Percentiles rank a stretch among this genome's conserved stretches.
phyloP scores from a whole-genome alignment of 108 stramenopile genomes.

The Discostella pseudostelligera region DNA sequence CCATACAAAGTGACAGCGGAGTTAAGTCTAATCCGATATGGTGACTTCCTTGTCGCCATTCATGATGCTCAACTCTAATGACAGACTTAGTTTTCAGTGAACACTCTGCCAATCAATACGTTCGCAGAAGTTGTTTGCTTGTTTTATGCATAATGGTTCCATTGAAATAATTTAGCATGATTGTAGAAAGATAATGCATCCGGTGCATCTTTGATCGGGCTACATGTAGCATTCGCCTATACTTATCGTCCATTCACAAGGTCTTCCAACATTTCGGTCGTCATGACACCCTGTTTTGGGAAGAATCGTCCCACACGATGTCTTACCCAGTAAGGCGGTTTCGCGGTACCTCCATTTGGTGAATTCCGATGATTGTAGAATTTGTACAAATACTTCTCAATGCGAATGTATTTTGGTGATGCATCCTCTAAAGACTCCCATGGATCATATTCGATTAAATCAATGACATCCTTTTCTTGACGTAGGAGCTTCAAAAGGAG shows the following conservation, averaged over 20 bases:
- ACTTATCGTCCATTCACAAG: slow-evolving; percentile 4
- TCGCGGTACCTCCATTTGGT: background rate
- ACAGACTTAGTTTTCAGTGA: too few relatives aligned
- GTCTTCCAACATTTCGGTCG: slow-evolving; percentile 39
- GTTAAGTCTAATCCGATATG: too few relatives aligned
- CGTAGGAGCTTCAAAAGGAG: slow-evolving; percentile 53
- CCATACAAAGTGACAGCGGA: too few relatives aligned
- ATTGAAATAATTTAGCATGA: background rate
- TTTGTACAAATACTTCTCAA: slow-evolving; percentile 59
- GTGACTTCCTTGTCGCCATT: too few relatives aligned
- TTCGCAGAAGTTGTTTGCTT: too few relatives aligned
- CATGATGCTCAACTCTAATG: too few relatives aligned
- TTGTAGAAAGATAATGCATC: too few relatives aligned
- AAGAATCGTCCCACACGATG: slow-evolving; percentile 49
- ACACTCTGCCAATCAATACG: too few relatives aligned
- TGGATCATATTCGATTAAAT: slow-evolving; percentile 55
- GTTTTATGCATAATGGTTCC: too few relatives aligned
- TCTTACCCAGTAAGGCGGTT: slow-evolving; percentile 56
- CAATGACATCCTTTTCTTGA: slow-evolving; percentile 52
- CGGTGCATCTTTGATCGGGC: too few relatives aligned
- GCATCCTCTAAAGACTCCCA: slow-evolving; percentile 17
- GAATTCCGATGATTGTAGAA: slow-evolving; percentile 25
- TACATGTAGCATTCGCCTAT: too few relatives aligned
- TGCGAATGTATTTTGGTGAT: slow-evolving; percentile 57
- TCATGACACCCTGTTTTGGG: slow-evolving; percentile 53